These are phyloP conservation scores for Penicillium sp. DNA, from an alignment of 2,329 filamentous ascomycete species.

Conservation along the genomic window DNA sequence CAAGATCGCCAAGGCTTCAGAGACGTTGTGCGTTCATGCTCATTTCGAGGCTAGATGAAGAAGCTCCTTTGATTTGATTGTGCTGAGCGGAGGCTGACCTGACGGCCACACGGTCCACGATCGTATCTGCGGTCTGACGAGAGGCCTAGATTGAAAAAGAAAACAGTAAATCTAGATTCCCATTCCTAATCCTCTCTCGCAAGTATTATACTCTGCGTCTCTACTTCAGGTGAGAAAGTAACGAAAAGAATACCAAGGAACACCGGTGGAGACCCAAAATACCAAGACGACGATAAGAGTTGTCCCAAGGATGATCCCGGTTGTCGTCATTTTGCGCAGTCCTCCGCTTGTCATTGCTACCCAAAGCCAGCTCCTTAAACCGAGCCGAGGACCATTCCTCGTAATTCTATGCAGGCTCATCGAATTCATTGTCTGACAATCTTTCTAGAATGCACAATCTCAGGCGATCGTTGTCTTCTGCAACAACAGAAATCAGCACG, in stretches of 20 bases:
- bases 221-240: not conserved
- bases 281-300: constrained; percentile 4
- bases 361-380: constrained; percentile 2
- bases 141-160: not conserved
- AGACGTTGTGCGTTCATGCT: not conserved
- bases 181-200: not conserved
- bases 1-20: constrained; percentile 11
- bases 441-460: not conserved
- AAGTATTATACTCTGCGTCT: not conserved
- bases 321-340: not conserved
- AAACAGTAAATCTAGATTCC: not conserved
- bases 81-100: not conserved
- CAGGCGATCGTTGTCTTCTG: constrained; percentile 1
- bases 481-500: constrained; percentile 1
- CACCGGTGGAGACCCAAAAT: constrained; percentile 5
- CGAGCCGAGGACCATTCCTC: not conserved
- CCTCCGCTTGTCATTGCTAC: not conserved
- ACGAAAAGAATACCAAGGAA: constrained; percentile 8
- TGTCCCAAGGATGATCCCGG: constrained; percentile 4
- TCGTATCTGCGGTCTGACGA: not conserved
- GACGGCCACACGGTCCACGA: not conserved
- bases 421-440: not conserved
- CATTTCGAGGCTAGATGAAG: not conserved
- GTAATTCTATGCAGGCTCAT: not conserved
- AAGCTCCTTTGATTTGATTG: not conserved